phyloP scores from a whole-genome alignment of 805 yeast species.

The Pichia californica region DNA sequence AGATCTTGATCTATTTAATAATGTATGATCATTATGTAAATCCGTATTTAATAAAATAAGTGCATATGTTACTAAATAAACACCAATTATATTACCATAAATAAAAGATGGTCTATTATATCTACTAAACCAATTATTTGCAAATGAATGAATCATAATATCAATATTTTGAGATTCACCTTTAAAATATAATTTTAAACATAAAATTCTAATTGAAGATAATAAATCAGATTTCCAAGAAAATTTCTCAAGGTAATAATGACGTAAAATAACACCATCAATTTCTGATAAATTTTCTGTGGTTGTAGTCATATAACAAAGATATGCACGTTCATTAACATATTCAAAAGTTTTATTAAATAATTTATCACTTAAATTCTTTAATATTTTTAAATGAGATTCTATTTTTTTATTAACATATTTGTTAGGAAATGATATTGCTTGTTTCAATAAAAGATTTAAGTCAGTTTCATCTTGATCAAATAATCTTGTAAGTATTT shows the following conservation, averaged over 20 bases:
- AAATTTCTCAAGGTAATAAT: constrained; percentile 41
- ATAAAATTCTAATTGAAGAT: constrained; percentile 50
- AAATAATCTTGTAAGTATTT: background rate
- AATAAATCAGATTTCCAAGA: constrained; percentile 45
- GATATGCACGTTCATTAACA: constrained; percentile 18
- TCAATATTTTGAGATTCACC: constrained; percentile 84
- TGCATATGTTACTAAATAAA: constrained; percentile 68
- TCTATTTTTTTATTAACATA: background rate
- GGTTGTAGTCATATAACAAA: constrained; percentile 18
- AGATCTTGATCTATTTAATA: background rate
- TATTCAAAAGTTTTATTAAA: constrained; percentile 26
- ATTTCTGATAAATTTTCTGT: constrained; percentile 8
- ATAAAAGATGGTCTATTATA: constrained; percentile 15
- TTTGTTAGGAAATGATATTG: background rate
- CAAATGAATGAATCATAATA: constrained; percentile 60
- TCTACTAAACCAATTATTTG: constrained; percentile 52
- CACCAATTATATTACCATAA: constrained; percentile 47
- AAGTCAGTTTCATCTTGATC: background rate
- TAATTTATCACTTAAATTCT: constrained; percentile 13
- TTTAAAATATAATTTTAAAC: constrained; percentile 61
- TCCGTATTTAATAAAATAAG: constrained; percentile 72
- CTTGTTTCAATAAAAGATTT: background rate
- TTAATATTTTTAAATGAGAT: background rate
- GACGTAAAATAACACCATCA: constrained; percentile 36
- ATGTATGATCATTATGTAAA: constrained; percentile 43